Conservation (phyloP, 495 filamentous ascomycete genomes). For the Tuber magnatum region DNA sequence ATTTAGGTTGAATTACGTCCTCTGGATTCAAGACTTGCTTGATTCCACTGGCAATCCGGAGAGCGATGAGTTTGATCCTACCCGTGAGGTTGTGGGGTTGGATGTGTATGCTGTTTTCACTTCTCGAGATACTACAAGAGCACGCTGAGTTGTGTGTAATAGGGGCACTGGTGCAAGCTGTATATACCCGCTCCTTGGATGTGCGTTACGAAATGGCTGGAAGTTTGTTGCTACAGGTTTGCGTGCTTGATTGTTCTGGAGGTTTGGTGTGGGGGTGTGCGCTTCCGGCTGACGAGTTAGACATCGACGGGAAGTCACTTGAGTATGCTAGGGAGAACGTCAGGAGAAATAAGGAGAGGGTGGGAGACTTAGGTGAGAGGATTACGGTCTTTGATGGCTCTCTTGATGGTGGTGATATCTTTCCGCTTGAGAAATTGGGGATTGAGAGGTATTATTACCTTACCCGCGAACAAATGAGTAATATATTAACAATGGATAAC, state of each 20-base stretch:
- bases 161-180: slow-evolving; percentile 76
- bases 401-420: slow-evolving; percentile 50
- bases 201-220: slow-evolving; percentile 60
- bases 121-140: not conserved
- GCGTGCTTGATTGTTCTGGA: not conserved
- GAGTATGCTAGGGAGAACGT: slow-evolving; percentile 60
- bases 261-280: not conserved
- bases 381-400: slow-evolving; percentile 57
- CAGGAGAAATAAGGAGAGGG: slow-evolving; percentile 48
- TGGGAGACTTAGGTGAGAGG: slow-evolving; percentile 48
- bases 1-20: slow-evolving; percentile 66
- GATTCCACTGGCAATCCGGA: slow-evolving; percentile 59
- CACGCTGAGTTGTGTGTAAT: not conserved
- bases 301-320: slow-evolving; percentile 70
- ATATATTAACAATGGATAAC: not conserved
- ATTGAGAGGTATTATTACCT: slow-evolving; percentile 46
- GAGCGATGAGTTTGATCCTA: slow-evolving; percentile 42
- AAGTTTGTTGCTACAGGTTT: slow-evolving; percentile 57
- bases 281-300: slow-evolving; percentile 36
- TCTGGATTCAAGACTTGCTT: slow-evolving; percentile 80
- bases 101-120: slow-evolving; percentile 52
- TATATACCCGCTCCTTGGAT: slow-evolving; percentile 86
- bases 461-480: not conserved
- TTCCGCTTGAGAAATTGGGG: slow-evolving; percentile 54
- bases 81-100: slow-evolving; percentile 49